Conservation (phyloP, 1,139 yeast genomes). For the Blastobotrys serpentis region DNA sequence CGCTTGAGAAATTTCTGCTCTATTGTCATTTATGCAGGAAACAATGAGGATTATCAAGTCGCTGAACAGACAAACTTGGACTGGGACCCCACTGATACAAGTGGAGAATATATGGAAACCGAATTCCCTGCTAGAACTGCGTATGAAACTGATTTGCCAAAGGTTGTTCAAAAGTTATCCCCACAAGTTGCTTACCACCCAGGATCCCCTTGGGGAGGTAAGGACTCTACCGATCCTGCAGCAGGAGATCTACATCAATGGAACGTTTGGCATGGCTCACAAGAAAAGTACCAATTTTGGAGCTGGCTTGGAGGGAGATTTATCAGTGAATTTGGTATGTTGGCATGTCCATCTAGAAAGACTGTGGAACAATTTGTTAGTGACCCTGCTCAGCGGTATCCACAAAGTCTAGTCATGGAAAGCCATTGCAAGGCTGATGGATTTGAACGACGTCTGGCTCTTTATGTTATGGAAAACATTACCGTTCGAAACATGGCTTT, state of each 20-base stretch:
- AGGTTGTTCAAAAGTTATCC: slow-evolving; percentile 28
- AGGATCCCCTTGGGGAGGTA: slow-evolving; percentile 47
- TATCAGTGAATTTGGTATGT: slow-evolving; percentile 50
- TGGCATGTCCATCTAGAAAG: slow-evolving; percentile 39
- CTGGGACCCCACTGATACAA: slow-evolving; percentile 19
- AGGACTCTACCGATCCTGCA: slow-evolving; percentile 37
- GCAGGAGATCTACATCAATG: slow-evolving; percentile 51
- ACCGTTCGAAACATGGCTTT: slow-evolving; percentile 39
- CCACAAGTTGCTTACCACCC: slow-evolving; percentile 41
- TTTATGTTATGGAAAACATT: slow-evolving; percentile 48
- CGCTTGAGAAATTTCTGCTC: slow-evolving; percentile 41
- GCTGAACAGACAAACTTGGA: slow-evolving; percentile 21
- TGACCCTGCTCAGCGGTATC: slow-evolving; percentile 38
- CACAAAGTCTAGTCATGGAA: slow-evolving; percentile 43
- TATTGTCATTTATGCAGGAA: slow-evolving; percentile 23
- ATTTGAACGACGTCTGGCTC: slow-evolving; percentile 46
- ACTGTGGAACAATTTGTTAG: slow-evolving; percentile 40
- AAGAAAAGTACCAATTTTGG: slow-evolving; percentile 48
- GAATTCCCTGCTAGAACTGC: slow-evolving; percentile 27
- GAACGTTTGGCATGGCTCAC: slow-evolving; percentile 52
- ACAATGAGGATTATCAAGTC: slow-evolving; percentile 26
- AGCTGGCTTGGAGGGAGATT: slow-evolving; percentile 44
- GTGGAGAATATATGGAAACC: slow-evolving; percentile 21
- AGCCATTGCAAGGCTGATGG: slow-evolving; percentile 47
- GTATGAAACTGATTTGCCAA: slow-evolving; percentile 43